Evolutionary conservation across 306 rosid species (phyloP), one percentile per base, ranked within the genome.

Genomic region (Cajanus cajan): DNA sequence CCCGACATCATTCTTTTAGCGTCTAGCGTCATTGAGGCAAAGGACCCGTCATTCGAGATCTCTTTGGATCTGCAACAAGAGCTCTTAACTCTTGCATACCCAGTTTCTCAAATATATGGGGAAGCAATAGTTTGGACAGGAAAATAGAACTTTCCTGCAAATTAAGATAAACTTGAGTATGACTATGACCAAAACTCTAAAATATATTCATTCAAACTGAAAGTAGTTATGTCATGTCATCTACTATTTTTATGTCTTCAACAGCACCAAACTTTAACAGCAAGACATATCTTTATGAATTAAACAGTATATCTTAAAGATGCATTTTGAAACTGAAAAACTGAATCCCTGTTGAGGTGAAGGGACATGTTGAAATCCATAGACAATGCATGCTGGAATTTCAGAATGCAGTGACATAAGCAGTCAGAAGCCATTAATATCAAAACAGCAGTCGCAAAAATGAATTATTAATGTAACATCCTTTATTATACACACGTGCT

Each of bases 71-170:
- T 33, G 86, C 87, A 77, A 92, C 82, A 81, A 95, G 92, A 83
- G 88, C 87, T 84, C 98, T 87, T 58, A 92, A 81, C 77, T 92
- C 94, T 79, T 91, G 93, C 97, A 94, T 86, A 59, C 87, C 80
- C 85, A 87, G 79, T 84, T 90, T 91, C 85, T 86, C 98, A 82
- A 90, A 92, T 83, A 91, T 81, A 83, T 90, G 95, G 55, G 98
- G 98, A 82, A 89, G 90, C 87, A 92, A 78, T 36, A 92, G 68
- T 80, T 87, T 95, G 64, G 87, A 89, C 82, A 95, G 98, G 71
- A 89, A 77, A 74, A 95, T 90, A 74, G 90, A 85, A 90, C 98
- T 92, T 82, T 95, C 98, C 98, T 95, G 90, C 80, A 86, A 52
- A 70, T 33, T 79, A 82, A 70, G 76, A 69, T 36, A 40, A 75